Conservation (phyloP, 345 rosid genomes). For the Brassica juncea region DNA sequence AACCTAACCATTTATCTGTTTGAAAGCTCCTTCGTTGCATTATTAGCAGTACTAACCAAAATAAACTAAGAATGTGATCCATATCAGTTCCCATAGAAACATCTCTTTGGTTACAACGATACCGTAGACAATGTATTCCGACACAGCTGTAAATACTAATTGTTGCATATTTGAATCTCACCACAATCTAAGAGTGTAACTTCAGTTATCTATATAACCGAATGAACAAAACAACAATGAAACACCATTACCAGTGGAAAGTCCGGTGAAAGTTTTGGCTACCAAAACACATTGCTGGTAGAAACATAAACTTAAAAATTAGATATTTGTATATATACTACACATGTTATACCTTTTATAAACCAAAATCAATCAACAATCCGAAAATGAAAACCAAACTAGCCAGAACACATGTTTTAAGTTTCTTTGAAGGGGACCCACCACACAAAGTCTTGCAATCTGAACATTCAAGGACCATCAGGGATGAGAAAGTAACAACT, state of each 20-base stretch:
- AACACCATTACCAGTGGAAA: background rate
- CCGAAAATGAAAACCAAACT: background rate
- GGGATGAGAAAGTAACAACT: too few species aligned
- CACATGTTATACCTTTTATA: background rate
- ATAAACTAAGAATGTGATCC: background rate
- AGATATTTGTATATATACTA: background rate
- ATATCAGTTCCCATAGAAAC: background rate
- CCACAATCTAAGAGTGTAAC: background rate
- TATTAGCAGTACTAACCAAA: background rate
- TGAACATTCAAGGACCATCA: too few species aligned
- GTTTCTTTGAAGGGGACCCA: too few species aligned
- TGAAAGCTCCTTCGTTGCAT: background rate
- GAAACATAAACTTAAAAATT: too few species aligned
- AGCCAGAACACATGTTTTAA: background rate
- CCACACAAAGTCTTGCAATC: too few species aligned
- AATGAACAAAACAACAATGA: background rate
- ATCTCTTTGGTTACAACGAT: background rate
- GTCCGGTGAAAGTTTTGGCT: background rate
- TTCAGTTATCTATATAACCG: background rate
- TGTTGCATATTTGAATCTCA: too few species aligned
- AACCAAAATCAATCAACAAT: slow-evolving; percentile 2
- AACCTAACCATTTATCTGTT: slow-evolving; percentile 25
- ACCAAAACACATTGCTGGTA: background rate
- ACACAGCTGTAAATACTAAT: background rate
- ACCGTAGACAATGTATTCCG: background rate